These are phyloP conservation scores for Brachypodium distachyon DNA, from an alignment of 202 grass and related monocot genomes.

Conservation along the genomic window DNA sequence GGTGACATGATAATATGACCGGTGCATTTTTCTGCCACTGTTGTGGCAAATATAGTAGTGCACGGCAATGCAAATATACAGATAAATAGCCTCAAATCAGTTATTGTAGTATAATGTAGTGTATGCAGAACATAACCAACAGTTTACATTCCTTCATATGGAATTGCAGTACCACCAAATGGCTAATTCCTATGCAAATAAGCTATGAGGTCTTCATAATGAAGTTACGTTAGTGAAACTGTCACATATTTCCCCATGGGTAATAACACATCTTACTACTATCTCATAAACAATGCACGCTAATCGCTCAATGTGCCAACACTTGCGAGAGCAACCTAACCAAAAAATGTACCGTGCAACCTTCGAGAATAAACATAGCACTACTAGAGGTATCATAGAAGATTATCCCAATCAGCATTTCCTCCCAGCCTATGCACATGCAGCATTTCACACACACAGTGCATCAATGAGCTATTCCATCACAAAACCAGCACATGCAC, in stretches of 20 bases:
- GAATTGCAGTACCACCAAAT: background rate
- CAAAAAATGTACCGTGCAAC: background rate
- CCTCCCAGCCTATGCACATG: background rate
- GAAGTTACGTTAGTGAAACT: background rate
- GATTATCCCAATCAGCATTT: background rate
- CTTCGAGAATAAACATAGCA: background rate
- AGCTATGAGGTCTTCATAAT: background rate
- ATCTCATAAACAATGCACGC: background rate
- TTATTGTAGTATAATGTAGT: background rate
- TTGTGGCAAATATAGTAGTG: background rate
- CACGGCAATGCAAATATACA: background rate
- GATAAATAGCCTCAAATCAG: background rate
- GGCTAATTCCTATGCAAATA: background rate
- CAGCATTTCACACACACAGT: background rate
- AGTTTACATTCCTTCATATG: background rate
- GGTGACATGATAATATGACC: background rate
- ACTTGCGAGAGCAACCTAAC: background rate
- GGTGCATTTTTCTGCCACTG: background rate
- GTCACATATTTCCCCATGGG: background rate
- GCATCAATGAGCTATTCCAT: background rate
- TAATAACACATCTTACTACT: background rate
- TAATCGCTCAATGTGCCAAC: background rate
- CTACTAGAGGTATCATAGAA: background rate
- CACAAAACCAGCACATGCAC: background rate
- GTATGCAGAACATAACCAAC: background rate